Evolutionary conservation across 2,329 filamentous ascomycete genomes (phyloP).

Genomic region (Trichoderma harzianum): DNA sequence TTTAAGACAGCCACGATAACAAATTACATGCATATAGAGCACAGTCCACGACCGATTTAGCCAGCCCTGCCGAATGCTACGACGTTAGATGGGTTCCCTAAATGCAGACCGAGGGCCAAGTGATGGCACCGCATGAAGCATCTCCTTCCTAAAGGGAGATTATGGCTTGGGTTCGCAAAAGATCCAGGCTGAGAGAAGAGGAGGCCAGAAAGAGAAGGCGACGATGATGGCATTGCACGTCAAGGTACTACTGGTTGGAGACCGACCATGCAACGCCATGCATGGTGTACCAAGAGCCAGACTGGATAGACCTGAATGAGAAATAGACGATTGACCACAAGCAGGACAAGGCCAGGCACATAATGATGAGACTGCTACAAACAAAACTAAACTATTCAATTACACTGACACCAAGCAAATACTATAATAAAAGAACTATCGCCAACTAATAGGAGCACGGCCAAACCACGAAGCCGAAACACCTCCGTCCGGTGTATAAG

Average conservation of each 20-base stretch:
- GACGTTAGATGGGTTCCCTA: neutral
- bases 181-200: conserved; percentile 1
- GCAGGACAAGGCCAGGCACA: neutral
- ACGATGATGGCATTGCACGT: neutral
- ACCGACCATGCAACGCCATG: neutral
- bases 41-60: neutral
- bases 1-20: neutral
- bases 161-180: conserved; percentile 4
- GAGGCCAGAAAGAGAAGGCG: conserved; percentile 11
- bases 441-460: neutral
- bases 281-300: neutral
- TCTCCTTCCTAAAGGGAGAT: conserved; percentile 15
- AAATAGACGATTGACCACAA: neutral
- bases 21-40: neutral
- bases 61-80: neutral
- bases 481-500: neutral
- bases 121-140: neutral
- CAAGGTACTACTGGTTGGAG: neutral
- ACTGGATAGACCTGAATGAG: neutral
- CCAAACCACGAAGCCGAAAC: neutral
- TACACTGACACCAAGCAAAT: neutral
- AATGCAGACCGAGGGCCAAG: neutral
- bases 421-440: neutral
- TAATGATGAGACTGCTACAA: neutral
- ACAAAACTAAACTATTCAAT: neutral